Conservation (phyloP, 495 filamentous ascomycete genomes). For the Daldinia bambusicola region DNA sequence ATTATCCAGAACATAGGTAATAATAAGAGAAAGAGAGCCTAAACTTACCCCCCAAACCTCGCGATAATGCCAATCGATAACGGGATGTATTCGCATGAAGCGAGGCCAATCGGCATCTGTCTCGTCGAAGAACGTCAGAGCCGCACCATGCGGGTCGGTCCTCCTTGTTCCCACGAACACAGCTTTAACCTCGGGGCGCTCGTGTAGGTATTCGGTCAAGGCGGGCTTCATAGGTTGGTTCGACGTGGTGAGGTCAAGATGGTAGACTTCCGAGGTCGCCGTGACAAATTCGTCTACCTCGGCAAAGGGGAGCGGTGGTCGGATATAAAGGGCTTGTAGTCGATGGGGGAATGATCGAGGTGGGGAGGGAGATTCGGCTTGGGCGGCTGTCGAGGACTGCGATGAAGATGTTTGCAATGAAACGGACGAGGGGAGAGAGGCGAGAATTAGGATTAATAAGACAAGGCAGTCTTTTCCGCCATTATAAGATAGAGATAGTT, state of each 20-base stretch:
- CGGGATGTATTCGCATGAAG: conserved; percentile 93
- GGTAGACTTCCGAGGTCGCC: conserved; percentile 69
- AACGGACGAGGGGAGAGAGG: conserved; percentile 64
- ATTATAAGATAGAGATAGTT: conserved; percentile 94
- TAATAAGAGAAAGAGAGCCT: background rate
- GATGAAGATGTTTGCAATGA: conserved; percentile 36
- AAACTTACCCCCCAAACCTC: conserved; percentile 89
- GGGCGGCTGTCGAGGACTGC: conserved; percentile 4
- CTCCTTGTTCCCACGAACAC: conserved; percentile 93
- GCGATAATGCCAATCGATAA: conserved; percentile 96
- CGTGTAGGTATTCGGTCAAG: conserved; percentile 78
- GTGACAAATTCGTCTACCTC: conserved; percentile 87
- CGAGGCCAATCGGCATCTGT: conserved; percentile 92
- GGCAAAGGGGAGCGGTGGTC: conserved; percentile 79
- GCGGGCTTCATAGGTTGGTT: conserved; percentile 79
- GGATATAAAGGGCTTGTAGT: conserved; percentile 89
- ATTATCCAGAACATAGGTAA: background rate
- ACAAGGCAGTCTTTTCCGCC: conserved; percentile 98
- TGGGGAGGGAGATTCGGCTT: conserved; percentile 16
- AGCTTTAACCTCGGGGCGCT: conserved; percentile 72
- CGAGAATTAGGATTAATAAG: conserved; percentile 87
- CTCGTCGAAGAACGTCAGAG: conserved; percentile 79
- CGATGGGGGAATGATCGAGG: conserved; percentile 46
- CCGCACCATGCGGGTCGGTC: conserved; percentile 89
- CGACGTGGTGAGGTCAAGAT: conserved; percentile 80